Base-by-base conservation (phyloP, 2,329 filamentous ascomycete genomes). In the Grosmannia serpens region DNA sequence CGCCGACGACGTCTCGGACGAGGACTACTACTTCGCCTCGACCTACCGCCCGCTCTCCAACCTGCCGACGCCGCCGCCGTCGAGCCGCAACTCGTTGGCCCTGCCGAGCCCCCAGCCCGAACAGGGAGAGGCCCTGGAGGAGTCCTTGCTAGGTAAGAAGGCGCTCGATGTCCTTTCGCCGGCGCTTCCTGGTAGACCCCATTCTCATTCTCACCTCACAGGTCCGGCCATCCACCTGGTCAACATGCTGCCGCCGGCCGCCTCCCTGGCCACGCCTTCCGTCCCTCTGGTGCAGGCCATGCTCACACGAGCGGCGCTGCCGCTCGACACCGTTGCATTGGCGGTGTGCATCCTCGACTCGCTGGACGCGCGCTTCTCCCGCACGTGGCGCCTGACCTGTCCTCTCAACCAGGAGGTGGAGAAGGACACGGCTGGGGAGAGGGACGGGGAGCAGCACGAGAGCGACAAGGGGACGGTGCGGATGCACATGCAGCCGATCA, bases 11-110 rank as follows among this genome's bases (percentile, higher is more conserved):
- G 22, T 20, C 65, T 75, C 78, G 58, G 74, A 73, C 63, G 76
- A 78, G 65, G 73, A 75, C 62, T 75, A 77, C 66, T 74, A 77
- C 60, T 75, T 84, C 65, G 68, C 70, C 58, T 73, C 74, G 61
- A 84, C 83, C 63, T 87, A 87, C 70, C 79, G 82, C 53, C 84
- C 84, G 11, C 75, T 87, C 56, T 87, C 84, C 33, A 85, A 84
- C 68, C 77, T 87, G 26, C 84, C 84, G 26, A 87, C 84, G 56
- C 84, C 84, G 62, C 84, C 84, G 51, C 78, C 77, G 13, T 84
- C 81, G 51, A 77, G 77, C 55, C 72, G 71, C 60, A 72, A 68
- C 56, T 75, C 75, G 13, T 75, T 74, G 38, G 72, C 73, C 31
- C 67, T 68, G 47, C 74, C 75, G 65, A 77, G 75, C 54, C 75